phyloP scores from a whole-genome alignment of 1,284 basidiomycete species.

The Tilletiaria anomala region DNA sequence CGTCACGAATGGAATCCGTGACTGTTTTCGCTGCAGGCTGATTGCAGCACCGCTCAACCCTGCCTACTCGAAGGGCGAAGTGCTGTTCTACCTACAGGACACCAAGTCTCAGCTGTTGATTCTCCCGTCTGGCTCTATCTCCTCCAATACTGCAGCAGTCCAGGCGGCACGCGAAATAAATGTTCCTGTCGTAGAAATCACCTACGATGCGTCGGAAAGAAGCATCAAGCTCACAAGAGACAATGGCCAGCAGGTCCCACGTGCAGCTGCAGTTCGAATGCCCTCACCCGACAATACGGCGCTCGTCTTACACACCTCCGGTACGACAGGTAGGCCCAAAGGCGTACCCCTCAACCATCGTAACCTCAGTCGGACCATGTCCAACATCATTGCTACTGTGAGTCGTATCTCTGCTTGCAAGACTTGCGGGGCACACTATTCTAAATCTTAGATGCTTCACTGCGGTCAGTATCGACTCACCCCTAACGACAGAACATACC shows the following conservation, averaged over 20 bases:
- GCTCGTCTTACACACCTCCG: slow-evolving; percentile 49
- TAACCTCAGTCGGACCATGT: slow-evolving; percentile 50
- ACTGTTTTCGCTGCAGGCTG: slow-evolving; percentile 12
- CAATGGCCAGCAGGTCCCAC: slow-evolving; percentile 8
- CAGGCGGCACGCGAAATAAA: slow-evolving; percentile 17
- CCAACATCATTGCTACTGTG: slow-evolving; percentile 40
- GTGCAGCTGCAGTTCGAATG: slow-evolving; percentile 4
- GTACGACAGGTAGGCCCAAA: slow-evolving; percentile 50
- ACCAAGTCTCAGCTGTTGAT: slow-evolving; percentile 38
- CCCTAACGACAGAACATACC: slow-evolving; percentile 41
- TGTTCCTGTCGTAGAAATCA: slow-evolving; percentile 32
- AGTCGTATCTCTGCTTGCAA: neutral
- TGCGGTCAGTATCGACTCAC: slow-evolving; percentile 45
- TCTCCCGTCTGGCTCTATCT: slow-evolving; percentile 23
- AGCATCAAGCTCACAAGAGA: slow-evolving; percentile 13
- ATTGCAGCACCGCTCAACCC: slow-evolving; percentile 44
- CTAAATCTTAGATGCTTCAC: neutral
- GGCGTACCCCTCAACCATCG: slow-evolving; percentile 51
- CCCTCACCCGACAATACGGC: slow-evolving; percentile 37
- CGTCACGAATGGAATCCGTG: neutral
- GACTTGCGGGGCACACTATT: neutral
- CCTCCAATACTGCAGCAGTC: slow-evolving; percentile 3
- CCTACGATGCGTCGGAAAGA: slow-evolving; percentile 16
- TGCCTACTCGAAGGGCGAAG: slow-evolving; percentile 41
- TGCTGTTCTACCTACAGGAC: slow-evolving; percentile 40